phyloP scores from a whole-genome alignment of 208 protist species.

The Trypanosoma lewisi region DNA sequence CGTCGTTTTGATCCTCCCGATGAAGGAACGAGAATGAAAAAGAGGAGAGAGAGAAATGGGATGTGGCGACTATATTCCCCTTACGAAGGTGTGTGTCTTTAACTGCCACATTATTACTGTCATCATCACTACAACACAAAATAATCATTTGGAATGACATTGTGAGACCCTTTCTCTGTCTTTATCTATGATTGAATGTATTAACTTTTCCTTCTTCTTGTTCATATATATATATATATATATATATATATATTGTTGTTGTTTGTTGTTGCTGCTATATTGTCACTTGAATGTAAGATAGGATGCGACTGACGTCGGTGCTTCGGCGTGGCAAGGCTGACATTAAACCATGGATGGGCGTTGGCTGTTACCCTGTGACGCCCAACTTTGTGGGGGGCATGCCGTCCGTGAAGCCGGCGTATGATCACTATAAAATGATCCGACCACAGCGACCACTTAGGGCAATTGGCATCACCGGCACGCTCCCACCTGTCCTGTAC shows the following conservation, averaged over 20 bases:
- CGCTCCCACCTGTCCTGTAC: slow-evolving; percentile 76
- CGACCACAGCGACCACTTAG: slow-evolving; percentile 59
- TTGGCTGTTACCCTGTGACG: slow-evolving; percentile 66
- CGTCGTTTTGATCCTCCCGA: too few species aligned
- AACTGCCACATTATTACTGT: neutral
- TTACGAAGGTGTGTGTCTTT: too few species aligned
- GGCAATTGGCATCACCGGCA: slow-evolving; percentile 59
- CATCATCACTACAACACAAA: neutral
- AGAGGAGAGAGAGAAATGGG: neutral
- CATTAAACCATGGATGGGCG: slow-evolving; percentile 77
- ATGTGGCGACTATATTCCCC: too few species aligned
- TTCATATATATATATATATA: too few species aligned
- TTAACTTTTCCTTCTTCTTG: too few species aligned
- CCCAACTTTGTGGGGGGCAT: slow-evolving; percentile 57
- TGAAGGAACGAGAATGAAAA: neutral
- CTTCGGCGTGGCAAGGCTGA: slow-evolving; percentile 58
- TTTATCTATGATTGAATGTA: too few species aligned
- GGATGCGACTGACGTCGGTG: slow-evolving; percentile 31
- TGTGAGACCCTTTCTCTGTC: too few species aligned
- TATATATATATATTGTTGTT: too few species aligned
- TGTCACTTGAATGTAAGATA: neutral
- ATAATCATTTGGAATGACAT: neutral
- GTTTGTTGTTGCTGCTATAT: neutral
- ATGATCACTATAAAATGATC: slow-evolving; percentile 71
- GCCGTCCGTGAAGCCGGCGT: slow-evolving; percentile 52